These are phyloP conservation scores for Ophiosphaerella herpotricha DNA, from an alignment of 2,329 filamentous ascomycete genomes.

Conservation along the genomic window DNA sequence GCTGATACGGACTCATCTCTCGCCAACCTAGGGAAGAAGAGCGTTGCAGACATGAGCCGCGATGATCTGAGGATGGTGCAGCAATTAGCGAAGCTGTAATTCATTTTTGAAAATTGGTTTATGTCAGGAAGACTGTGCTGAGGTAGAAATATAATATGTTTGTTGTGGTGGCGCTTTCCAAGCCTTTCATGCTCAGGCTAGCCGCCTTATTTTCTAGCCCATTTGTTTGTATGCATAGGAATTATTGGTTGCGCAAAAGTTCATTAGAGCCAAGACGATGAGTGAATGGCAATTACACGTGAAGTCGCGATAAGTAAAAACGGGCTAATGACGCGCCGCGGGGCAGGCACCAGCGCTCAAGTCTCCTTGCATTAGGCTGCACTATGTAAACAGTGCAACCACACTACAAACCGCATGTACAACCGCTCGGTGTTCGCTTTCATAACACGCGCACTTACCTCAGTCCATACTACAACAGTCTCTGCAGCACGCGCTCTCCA, in stretches of 20 bases:
- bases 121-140: no score
- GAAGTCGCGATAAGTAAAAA: slow-evolving; percentile 5
- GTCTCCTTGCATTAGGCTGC: slow-evolving; percentile 13
- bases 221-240: no score
- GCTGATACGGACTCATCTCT: slow-evolving; percentile 42
- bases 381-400: background rate
- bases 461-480: background rate
- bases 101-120: background rate
- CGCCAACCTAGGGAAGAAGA: slow-evolving; percentile 39
- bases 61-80: slow-evolving; percentile 36
- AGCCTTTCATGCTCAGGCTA: no score
- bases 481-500: slow-evolving; percentile 15
- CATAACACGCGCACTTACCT: background rate
- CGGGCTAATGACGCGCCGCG: slow-evolving; percentile 15
- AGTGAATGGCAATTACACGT: slow-evolving; percentile 5
- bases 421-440: background rate
- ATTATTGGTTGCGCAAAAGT: no score
- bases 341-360: slow-evolving; percentile 7
- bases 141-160: no score
- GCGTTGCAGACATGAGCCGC: slow-evolving; percentile 30
- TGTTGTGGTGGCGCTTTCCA: no score
- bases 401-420: slow-evolving; percentile 9
- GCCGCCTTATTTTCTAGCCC: no score
- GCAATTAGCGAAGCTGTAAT: slow-evolving; percentile 32
- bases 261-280: background rate